Evolutionary conservation across 768 basidiomycete genomes (phyloP).

Genomic region (Ramaria sp.): DNA sequence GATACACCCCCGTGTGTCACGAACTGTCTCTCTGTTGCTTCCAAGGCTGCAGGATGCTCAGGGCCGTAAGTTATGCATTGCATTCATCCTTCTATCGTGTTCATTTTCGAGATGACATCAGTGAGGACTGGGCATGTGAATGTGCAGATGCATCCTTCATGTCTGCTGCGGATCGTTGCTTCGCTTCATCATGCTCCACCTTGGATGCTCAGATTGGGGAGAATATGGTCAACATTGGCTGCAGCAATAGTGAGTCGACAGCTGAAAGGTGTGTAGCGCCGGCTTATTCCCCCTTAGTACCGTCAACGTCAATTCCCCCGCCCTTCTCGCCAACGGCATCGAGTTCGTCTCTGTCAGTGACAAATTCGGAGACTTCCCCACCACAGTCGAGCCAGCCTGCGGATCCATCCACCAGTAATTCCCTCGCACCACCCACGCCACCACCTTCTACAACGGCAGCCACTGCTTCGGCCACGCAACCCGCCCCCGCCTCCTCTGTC

Average conservation of each 20-base stretch:
- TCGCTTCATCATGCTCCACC: not conserved
- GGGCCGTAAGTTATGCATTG: not conserved
- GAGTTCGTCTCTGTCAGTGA: not conserved
- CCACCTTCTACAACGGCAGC: not conserved
- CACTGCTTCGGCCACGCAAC: not conserved
- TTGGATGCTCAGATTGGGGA: conserved; percentile 2
- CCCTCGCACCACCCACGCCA: not conserved
- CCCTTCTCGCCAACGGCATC: conserved; percentile 1
- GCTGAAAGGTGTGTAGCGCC: not conserved
- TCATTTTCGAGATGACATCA: not conserved
- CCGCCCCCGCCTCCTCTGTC: not conserved
- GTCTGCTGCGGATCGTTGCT: not conserved
- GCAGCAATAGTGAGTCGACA: not conserved
- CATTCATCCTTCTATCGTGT: not conserved
- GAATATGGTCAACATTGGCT: not conserved
- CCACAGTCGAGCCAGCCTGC: not conserved
- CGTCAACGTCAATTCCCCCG: conserved; percentile 1
- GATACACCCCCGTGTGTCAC: not conserved
- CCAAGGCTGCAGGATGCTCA: not conserved
- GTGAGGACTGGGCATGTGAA: conserved; percentile 1
- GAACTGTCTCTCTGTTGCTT: not conserved
- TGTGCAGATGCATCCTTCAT: not conserved
- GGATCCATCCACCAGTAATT: not conserved
- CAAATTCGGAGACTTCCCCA: not conserved
- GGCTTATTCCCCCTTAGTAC: not conserved